A percentile compares a stretch with the other conserved stretches of the same genome.
These are phyloP conservation scores for Anacardium occidentale DNA, from an alignment of 345 rosid species.

Conservation along the genomic window DNA sequence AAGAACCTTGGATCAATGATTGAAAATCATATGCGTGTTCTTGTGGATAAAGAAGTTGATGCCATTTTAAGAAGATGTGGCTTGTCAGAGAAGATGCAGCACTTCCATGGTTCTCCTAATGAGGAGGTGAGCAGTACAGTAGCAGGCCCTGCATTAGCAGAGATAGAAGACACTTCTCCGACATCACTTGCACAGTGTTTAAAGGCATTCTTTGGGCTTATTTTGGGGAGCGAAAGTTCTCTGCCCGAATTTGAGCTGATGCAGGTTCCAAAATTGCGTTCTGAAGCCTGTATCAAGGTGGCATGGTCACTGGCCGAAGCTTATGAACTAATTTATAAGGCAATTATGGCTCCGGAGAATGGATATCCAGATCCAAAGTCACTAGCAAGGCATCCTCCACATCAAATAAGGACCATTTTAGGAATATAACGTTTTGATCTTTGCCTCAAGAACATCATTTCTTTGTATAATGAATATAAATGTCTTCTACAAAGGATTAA, in stretches of 20 bases:
- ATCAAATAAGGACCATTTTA: conserved; percentile 86
- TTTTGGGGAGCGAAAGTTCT: conserved; percentile 79
- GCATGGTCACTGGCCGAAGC: conserved; percentile 76
- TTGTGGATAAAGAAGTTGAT: conserved; percentile 86
- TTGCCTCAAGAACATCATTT: no score
- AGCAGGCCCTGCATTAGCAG: conserved; percentile 39
- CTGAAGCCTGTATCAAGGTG: conserved; percentile 67
- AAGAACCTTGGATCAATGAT: conserved; percentile 71
- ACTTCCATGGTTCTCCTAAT: conserved; percentile 43
- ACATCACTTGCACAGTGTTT: conserved; percentile 66
- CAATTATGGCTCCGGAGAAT: conserved; percentile 70
- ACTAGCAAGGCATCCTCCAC: conserved; percentile 92
- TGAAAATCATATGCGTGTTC: conserved; percentile 57
- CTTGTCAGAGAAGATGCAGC: conserved; percentile 63
- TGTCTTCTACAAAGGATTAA: neutral
- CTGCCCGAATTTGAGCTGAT: conserved; percentile 91
- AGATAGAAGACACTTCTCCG: conserved; percentile 64
- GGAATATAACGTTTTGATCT: conserved; percentile 53
- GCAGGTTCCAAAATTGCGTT: conserved; percentile 89
- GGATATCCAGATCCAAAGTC: conserved; percentile 77
- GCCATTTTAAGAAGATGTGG: conserved; percentile 69
- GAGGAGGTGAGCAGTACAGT: conserved; percentile 25
- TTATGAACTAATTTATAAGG: conserved; percentile 71
- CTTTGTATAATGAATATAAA: neutral
- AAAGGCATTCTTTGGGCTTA: conserved; percentile 79